Conservation (phyloP, 2,329 filamentous ascomycete species). For the Eutypella sp. region DNA sequence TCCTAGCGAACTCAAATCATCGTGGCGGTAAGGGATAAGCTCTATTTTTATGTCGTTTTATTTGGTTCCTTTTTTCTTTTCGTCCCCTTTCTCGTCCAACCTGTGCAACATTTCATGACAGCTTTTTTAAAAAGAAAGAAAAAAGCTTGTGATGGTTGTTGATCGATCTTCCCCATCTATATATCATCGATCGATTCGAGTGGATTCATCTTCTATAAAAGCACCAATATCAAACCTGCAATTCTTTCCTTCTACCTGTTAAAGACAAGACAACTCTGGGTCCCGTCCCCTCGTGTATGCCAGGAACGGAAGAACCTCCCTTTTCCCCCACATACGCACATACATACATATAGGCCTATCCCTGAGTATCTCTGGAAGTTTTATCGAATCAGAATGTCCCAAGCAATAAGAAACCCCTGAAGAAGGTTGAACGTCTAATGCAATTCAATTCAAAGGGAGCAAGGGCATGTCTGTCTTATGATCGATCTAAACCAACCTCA, state of each 20-base stretch:
- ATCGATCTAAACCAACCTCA: no score
- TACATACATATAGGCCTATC: no score
- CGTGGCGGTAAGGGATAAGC: conserved; percentile 47
- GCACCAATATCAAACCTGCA: no score
- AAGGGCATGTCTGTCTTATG: no score
- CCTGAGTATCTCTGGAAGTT: no score
- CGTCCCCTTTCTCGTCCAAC: conserved; percentile 3
- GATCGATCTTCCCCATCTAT: no score
- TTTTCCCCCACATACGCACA: conserved; percentile 19
- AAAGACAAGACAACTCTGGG: conserved; percentile 15
- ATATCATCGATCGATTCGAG: conserved; percentile 12
- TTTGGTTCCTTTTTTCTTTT: conserved; percentile 9
- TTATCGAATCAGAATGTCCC: conserved; percentile 19
- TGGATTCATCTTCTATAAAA: background rate
- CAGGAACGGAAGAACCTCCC: conserved; percentile 10
- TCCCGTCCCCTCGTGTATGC: conserved; percentile 12
- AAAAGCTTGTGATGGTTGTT: conserved; percentile 2
- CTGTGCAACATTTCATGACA: conserved; percentile 21
- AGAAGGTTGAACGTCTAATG: no score
- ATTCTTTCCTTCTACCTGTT: conserved; percentile 13
- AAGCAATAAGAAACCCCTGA: conserved; percentile 3
- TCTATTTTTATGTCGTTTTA: conserved; percentile 8
- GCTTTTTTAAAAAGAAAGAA: conserved; percentile 4
- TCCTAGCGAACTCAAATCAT: conserved; percentile 39
- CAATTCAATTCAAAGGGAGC: no score